Evolutionary conservation across 139 green algal species (phyloP).

Genomic region (Asterochloris sp.): DNA sequence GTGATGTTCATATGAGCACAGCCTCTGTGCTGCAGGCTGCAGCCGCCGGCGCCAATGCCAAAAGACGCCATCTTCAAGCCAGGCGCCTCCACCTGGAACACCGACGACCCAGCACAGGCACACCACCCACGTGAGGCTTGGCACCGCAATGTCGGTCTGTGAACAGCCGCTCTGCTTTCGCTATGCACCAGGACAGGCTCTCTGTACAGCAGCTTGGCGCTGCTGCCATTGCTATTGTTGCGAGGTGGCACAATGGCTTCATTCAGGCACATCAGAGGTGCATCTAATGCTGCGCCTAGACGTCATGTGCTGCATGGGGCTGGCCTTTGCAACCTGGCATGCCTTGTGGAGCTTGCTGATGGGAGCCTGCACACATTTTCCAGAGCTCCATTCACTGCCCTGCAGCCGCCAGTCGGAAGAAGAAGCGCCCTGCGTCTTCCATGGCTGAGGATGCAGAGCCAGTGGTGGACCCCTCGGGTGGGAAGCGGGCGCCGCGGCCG

Average conservation of each 20-base stretch:
- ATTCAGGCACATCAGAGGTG: too few relatives aligned
- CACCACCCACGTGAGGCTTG: not conserved
- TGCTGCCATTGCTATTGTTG: not conserved
- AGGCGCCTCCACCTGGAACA: conserved; percentile 85
- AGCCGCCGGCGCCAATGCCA: conserved; percentile 32
- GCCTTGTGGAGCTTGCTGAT: not conserved
- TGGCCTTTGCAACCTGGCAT: too few relatives aligned
- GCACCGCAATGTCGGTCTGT: not conserved
- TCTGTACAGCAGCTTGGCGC: not conserved
- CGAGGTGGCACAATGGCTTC: too few relatives aligned
- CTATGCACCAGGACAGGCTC: not conserved
- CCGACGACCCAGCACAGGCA: conserved; percentile 51
- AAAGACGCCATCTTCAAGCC: conserved; percentile 68
- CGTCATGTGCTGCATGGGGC: too few relatives aligned
- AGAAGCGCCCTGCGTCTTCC: conserved; percentile 3
- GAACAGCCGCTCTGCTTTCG: not conserved
- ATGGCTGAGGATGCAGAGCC: conserved; percentile 14
- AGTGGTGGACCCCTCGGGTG: not conserved
- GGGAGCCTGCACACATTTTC: not conserved
- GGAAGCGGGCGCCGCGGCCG: conserved; percentile 31
- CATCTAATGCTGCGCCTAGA: too few relatives aligned
- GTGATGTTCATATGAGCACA: too few relatives aligned
- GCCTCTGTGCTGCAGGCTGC: conserved; percentile 27
- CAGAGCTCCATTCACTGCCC: too few relatives aligned
- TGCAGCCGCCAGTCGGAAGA: not conserved